Conservation (phyloP, 768 basidiomycete species). For the Amanita rubescens region DNA sequence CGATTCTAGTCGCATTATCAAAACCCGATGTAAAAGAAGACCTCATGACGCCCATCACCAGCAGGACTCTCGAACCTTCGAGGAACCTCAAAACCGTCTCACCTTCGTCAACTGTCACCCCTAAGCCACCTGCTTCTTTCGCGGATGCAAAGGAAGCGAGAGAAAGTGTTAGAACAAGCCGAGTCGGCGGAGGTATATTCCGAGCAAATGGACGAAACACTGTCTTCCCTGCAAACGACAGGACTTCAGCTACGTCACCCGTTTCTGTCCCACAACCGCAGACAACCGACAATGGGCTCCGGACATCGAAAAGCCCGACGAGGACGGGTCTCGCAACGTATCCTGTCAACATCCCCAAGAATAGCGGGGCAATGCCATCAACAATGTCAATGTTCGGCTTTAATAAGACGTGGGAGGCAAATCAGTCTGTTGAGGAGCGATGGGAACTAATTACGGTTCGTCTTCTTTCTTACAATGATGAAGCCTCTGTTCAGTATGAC, state of each 20-base stretch:
- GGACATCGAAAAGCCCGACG: neutral
- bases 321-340: neutral
- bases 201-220: conserved; percentile 53
- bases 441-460: conserved; percentile 57
- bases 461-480: conserved; percentile 5
- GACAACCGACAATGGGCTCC: neutral
- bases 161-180: conserved; percentile 33
- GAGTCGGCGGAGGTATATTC: conserved; percentile 69
- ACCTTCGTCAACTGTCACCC: conserved; percentile 5
- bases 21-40: neutral
- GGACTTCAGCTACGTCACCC: neutral
- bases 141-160: conserved; percentile 52
- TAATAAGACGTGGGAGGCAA: conserved; percentile 46
- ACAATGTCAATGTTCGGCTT: conserved; percentile 52
- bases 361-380: neutral
- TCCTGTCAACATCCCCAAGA: neutral
- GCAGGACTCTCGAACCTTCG: conserved; percentile 20
- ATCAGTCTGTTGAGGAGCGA: conserved; percentile 31
- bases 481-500: neutral
- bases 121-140: conserved; percentile 28
- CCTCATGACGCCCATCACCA: conserved; percentile 17
- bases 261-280: neutral
- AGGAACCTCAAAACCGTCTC: conserved; percentile 8
- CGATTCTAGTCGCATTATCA: neutral
- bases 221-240: conserved; percentile 36